These are phyloP conservation scores for Lenwebbia sp. DNA, from an alignment of 345 rosid genomes.

Conservation along the genomic window DNA sequence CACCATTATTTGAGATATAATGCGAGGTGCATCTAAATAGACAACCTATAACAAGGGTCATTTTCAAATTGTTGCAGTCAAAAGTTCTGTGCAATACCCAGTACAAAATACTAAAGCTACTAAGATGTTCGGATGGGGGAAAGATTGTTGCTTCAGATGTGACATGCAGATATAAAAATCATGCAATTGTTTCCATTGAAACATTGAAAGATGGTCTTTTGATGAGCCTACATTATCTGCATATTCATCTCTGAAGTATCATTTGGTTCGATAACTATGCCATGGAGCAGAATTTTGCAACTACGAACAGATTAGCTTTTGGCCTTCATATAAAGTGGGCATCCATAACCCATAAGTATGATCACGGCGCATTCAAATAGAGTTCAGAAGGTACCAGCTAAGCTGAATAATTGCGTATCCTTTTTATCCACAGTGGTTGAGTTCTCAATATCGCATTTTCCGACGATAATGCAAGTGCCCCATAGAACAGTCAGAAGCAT, in stretches of 20 bases:
- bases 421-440: constrained; percentile 7
- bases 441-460: constrained; percentile 15
- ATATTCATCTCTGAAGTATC: background rate
- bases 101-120: background rate
- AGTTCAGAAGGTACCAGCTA: constrained; percentile 12
- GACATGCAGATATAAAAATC: background rate
- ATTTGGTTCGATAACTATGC: background rate
- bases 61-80: background rate
- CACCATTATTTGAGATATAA: background rate
- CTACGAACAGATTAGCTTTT: background rate
- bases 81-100: rapidly evolving
- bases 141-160: background rate
- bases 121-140: background rate
- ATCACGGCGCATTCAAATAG: background rate
- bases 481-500: constrained; percentile 27
- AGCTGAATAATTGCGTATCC: constrained; percentile 11
- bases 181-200: background rate
- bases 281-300: background rate
- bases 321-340: background rate
- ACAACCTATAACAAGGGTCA: background rate
- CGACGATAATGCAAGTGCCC: constrained; percentile 25
- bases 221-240: background rate
- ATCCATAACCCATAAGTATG: background rate
- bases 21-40: background rate
- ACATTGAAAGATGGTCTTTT: background rate